Base-by-base conservation (phyloP, 208 protist genomes). In the Leishmania amazonensis region DNA sequence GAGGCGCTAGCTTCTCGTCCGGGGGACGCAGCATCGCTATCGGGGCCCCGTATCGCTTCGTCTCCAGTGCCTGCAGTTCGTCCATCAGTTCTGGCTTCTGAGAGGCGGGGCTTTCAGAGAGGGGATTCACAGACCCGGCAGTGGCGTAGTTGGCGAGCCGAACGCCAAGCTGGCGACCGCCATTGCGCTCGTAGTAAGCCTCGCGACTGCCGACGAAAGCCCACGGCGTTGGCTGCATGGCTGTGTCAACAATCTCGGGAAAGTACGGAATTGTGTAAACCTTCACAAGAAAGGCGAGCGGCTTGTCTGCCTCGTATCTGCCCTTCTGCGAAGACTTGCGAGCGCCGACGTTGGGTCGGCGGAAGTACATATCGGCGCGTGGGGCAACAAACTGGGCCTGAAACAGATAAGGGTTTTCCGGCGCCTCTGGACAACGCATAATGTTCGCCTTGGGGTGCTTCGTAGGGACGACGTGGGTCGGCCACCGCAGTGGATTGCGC, bases 241-340 rank as follows among this genome's bases (percentile, higher is more conserved):
- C 85, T 1, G 88, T 88, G 80, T 96, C 95, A 1, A 96, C 91
- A 85, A 97, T 96, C 76, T 97, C 95, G 40, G 95, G 95, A 72
- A 97, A 97, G 84, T 94, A 96, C 24, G 95, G 95, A 31, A 97
- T 90, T n/a, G 95, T 96, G 87, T 96, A 97, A 11, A 68, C 62
- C 76, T 90, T 89, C 57, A 95, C 51, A 11, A 96, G 76, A 60
- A 87, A 96, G 17, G 87, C 81, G 7, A 95, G 79, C 3, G 93
- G 87, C 72, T 89, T 83, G 65, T 97, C 95, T 17, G 93, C 78
- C 76, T 96, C 93, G 81, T 97, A 97, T 42, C 78, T 83, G n/a
- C 95, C 95, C 75, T 97, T 97, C 19, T 88, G 78, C 7, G 85
- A 76, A n/a, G 85, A 87, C n/a, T 71, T 73, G 8, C 93, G 91